A percentile compares a stretch with the other conserved stretches of the same genome.
Evolutionary conservation across 257 asterid species (phyloP).

Genomic region (Solanum commersonii): DNA sequence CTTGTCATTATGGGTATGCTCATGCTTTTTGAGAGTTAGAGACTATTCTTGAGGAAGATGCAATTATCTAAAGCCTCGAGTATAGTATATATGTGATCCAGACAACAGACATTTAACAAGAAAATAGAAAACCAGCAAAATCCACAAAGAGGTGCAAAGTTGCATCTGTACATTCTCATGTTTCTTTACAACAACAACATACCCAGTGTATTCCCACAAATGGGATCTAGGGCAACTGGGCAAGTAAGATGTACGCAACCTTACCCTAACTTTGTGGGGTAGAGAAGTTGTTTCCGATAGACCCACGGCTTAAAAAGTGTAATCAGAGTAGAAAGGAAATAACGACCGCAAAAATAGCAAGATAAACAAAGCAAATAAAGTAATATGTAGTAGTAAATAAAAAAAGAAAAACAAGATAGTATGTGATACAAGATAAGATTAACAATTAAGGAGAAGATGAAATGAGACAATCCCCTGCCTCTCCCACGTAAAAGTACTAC

Average conservation of each 20-base stretch:
- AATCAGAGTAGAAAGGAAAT: neutral
- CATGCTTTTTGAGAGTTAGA: neutral
- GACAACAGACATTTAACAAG: neutral
- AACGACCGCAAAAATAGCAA: neutral
- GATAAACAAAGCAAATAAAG: neutral
- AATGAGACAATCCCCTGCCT: neutral
- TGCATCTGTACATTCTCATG: neutral
- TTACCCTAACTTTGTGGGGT: neutral
- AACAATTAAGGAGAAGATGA: neutral
- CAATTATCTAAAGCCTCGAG: neutral
- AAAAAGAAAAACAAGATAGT: neutral
- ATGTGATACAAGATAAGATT: neutral
- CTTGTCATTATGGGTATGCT: neutral
- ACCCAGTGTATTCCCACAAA: neutral
- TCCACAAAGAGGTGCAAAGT: neutral
- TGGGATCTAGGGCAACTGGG: neutral
- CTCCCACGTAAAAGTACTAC: neutral
- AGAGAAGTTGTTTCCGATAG: neutral
- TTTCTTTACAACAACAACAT: neutral
- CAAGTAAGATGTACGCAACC: neutral
- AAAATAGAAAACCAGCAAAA: neutral
- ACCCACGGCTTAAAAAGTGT: neutral
- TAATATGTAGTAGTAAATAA: neutral
- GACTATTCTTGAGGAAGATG: neutral
- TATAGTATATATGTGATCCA: neutral